A percentile compares a stretch with the other conserved stretches of the same genome.
These are phyloP conservation scores for Globisporangium uncinulatum DNA, from an alignment of 352 stramenopile genomes.

Conservation along the genomic window DNA sequence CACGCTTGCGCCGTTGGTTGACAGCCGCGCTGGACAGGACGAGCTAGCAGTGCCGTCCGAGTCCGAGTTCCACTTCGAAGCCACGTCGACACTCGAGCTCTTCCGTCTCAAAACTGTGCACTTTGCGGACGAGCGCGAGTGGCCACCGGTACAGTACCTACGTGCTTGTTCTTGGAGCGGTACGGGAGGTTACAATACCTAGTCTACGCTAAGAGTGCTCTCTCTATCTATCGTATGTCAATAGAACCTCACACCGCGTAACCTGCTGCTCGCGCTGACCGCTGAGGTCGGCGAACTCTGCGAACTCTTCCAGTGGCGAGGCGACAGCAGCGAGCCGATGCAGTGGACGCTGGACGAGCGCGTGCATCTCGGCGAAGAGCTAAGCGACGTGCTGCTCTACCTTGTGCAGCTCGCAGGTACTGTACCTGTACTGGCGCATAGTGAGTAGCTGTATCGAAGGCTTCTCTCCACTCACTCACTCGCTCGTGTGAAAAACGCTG, in stretches of 20 bases:
- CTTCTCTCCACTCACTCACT: background rate
- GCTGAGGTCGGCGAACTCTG: constrained; percentile 94
- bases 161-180: background rate
- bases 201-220: no score
- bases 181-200: no score
- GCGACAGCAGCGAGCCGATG: constrained; percentile 55
- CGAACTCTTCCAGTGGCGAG: constrained; percentile 94
- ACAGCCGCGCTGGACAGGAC: no score
- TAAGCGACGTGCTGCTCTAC: constrained; percentile 97
- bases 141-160: constrained; percentile 34
- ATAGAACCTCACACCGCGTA: constrained; percentile 76
- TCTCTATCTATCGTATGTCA: background rate
- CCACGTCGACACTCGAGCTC: constrained; percentile 40
- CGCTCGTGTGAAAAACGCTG: no score
- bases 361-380: constrained; percentile 93
- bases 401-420: constrained; percentile 83
- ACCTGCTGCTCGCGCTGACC: constrained; percentile 91
- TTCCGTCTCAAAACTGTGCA: constrained; percentile 46
- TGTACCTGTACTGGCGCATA: no score
- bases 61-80: constrained; percentile 24
- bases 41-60: background rate
- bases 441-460: no score
- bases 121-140: constrained; percentile 60
- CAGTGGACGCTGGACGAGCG: constrained; percentile 74
- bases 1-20: background rate